Percentiles rank a stretch among this genome's conserved stretches.
Evolutionary conservation across 1,284 basidiomycete genomes (phyloP).

Genomic region (Hypsizygus ulmarius): DNA sequence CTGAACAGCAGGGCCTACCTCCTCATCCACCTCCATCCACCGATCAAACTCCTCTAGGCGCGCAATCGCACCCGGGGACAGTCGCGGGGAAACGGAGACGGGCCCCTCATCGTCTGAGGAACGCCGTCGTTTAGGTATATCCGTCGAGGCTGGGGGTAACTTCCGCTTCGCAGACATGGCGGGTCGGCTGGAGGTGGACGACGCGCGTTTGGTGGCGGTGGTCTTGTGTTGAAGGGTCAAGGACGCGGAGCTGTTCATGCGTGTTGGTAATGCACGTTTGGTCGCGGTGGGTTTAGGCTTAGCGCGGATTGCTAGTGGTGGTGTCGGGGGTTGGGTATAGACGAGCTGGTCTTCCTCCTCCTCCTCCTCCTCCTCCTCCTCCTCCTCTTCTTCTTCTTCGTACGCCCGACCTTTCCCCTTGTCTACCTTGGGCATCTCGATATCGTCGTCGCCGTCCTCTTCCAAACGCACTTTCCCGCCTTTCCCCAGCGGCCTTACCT

Average conservation of each 20-base stretch:
- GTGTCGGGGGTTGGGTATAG: background rate
- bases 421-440: background rate
- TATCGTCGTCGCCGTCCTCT: background rate
- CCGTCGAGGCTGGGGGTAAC: too few relatives aligned
- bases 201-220: background rate
- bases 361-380: background rate
- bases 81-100: background rate
- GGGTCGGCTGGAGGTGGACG: background rate
- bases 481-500: background rate
- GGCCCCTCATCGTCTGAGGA: background rate
- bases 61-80: constrained; percentile 2
- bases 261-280: background rate
- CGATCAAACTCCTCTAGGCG: constrained; percentile 6
- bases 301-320: background rate
- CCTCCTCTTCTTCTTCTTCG: constrained; percentile 3
- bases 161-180: background rate
- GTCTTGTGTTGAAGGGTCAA: background rate
- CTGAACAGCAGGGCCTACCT: background rate
- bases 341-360: background rate
- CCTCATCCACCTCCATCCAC: background rate
- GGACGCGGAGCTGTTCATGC: background rate
- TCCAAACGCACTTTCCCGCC: background rate
- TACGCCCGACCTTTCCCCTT: background rate
- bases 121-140: too few relatives aligned
- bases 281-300: background rate